Base-by-base conservation (phyloP, 163 green algal species). In the Scenedesmus sp. region DNA sequence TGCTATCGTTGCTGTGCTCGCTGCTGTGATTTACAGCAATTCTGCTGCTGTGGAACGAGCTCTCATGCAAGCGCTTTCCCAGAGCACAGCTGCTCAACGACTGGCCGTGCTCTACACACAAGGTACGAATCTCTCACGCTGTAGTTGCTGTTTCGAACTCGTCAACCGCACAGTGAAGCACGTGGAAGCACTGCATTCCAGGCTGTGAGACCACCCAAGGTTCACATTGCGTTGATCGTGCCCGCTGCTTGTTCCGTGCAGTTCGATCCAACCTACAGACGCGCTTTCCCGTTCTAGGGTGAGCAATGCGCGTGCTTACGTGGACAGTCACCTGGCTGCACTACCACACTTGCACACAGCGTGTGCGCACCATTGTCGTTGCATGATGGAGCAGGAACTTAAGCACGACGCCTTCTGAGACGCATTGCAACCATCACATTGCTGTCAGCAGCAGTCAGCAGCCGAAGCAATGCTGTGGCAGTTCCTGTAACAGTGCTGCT, bases 31-130 rank as follows among this genome's bases (percentile, higher is more conserved):
- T 23, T 59, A 52, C 16, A 79, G n/a, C 13, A 59, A 23, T 9
- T 62, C 57, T 18, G 54, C 84, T 64, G 60, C 26, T 62, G 2
- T 59, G 4, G 20, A 60, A 70, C 60, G 62, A 4, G 15, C 55
- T 52, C 84, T 89, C 13, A 89, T 89, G 84, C 84, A 89, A 59
- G 76, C 76, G 23, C 34, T 89, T 8, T 70, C 84, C n/a, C 84
- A 89, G 15, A 89, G 84, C 84, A 89, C 57, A 56, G 84, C 84
- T 89, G 84, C 84, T 46, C 84, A 89, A 18, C 55, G 84, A 73
- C 55, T 89, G 12, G 84, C 84, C 73, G 26, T 81, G 5, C 46
- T 89, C 15, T 89, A 89, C 34, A 89, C 84, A 34, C 84, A 89
- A 56, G 84, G 84, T 89, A 89, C 18, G 52, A 16, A 13, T 79